Percentiles rank a stretch among this genome's conserved stretches.
Evolutionary conservation across 768 basidiomycete genomes (phyloP).

Genomic region (Artomyces pyxidatus): DNA sequence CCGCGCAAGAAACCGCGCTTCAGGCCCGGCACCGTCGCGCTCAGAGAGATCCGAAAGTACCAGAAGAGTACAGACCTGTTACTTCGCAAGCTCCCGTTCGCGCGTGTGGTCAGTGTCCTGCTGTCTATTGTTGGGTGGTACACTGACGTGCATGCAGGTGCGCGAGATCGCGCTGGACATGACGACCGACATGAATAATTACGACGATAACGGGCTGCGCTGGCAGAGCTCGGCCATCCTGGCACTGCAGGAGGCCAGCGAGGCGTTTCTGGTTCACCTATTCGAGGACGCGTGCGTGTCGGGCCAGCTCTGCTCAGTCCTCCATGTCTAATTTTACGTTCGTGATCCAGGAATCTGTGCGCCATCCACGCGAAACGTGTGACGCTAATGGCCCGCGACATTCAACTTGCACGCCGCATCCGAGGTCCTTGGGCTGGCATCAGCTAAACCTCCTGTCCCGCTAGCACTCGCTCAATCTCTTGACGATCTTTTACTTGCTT

Average conservation of each 20-base stretch:
- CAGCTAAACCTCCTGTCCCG: background rate
- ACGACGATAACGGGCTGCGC: conserved; percentile 55
- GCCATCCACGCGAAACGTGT: conserved; percentile 98
- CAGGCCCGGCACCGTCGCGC: conserved; percentile 83
- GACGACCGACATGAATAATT: conserved; percentile 66
- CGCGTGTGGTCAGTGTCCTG: conserved; percentile 64
- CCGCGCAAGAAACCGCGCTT: conserved; percentile 34
- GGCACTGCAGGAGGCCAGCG: conserved; percentile 94
- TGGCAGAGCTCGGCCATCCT: conserved; percentile 96
- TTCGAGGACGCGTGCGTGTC: conserved; percentile 95
- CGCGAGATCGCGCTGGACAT: conserved; percentile 91
- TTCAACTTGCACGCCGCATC: conserved; percentile 93
- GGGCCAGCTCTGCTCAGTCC: background rate
- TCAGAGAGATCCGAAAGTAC: conserved; percentile 90
- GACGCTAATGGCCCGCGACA: conserved; percentile 95
- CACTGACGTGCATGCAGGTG: no score
- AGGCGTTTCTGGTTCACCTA: conserved; percentile 89
- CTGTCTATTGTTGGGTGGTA: background rate
- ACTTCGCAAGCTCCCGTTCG: conserved; percentile 83
- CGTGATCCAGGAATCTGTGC: conserved; percentile 69
- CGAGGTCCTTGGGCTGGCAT: conserved; percentile 83
- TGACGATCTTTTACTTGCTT: conserved; percentile 1
- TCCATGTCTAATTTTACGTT: background rate
- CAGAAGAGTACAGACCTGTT: conserved; percentile 90
- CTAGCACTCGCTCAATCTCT: background rate